These are phyloP conservation scores for Parachaetomium inaequale DNA, from an alignment of 495 filamentous ascomycete species.

Conservation along the genomic window DNA sequence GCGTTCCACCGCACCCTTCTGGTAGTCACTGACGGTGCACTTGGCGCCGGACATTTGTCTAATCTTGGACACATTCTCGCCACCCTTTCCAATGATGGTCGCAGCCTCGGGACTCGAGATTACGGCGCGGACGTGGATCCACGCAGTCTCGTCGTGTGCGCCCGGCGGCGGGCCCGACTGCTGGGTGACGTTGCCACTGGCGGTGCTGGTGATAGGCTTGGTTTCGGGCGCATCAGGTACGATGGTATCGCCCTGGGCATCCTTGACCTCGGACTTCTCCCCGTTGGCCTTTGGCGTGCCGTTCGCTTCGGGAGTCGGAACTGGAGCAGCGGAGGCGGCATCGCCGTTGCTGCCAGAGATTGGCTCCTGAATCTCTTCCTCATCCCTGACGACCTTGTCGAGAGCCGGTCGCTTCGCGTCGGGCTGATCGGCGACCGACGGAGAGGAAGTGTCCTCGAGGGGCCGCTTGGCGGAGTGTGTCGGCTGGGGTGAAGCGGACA, in stretches of 20 bases:
- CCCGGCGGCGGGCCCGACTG: conserved; percentile 31
- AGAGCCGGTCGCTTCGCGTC: conserved; percentile 96
- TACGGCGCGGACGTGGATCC: conserved; percentile 94
- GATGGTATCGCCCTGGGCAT: conserved; percentile 61
- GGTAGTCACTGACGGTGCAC: conserved; percentile 97
- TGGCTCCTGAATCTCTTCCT: conserved; percentile 41
- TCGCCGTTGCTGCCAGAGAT: conserved; percentile 41
- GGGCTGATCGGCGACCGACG: conserved; percentile 87
- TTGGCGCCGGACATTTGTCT: conserved; percentile 88
- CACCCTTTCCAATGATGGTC: conserved; percentile 96
- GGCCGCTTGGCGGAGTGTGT: conserved; percentile 77
- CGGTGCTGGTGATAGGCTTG: conserved; percentile 46
- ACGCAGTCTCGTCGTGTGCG: conserved; percentile 78
- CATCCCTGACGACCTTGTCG: conserved; percentile 74
- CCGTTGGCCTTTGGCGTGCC: conserved; percentile 47
- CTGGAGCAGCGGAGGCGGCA: conserved; percentile 22
- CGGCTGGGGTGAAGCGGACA: conserved; percentile 55
- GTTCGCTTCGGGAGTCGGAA: conserved; percentile 35
- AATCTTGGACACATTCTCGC: conserved; percentile 96
- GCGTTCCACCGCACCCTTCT: conserved; percentile 91
- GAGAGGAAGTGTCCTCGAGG: conserved; percentile 93
- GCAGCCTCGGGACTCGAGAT: conserved; percentile 96
- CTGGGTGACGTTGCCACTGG: conserved; percentile 43
- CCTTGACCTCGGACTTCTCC: conserved; percentile 55
- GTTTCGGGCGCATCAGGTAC: conserved; percentile 64